These are phyloP conservation scores for Cryptococcus sp. DNA, from an alignment of 1,284 basidiomycete genomes.

Conservation along the genomic window DNA sequence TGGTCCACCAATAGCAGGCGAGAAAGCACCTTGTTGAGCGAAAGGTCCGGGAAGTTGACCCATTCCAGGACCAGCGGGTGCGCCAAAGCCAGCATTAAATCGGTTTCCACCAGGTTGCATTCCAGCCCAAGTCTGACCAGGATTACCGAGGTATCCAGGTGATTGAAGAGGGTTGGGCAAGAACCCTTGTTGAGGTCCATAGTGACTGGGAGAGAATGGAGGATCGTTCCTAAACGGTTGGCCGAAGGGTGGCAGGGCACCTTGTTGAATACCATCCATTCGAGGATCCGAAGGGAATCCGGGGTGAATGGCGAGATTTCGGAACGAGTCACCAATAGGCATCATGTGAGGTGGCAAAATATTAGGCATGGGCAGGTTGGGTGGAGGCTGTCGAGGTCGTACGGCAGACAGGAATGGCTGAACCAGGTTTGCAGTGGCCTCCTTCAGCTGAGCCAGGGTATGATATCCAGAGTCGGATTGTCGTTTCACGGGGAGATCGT, in stretches of 20 bases:
- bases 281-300: slow-evolving; percentile 10
- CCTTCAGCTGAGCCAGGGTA: slow-evolving; percentile 45
- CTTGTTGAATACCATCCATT: slow-evolving; percentile 3
- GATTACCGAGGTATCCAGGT: slow-evolving; percentile 8
- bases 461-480: slow-evolving; percentile 48
- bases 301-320: slow-evolving; percentile 23
- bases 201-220: slow-evolving; percentile 8
- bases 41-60: slow-evolving; percentile 12
- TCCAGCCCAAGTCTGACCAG: slow-evolving; percentile 10
- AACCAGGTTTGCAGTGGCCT: slow-evolving; percentile 39
- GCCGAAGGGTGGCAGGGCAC: slow-evolving; percentile 6
- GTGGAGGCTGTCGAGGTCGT: slow-evolving; percentile 36
- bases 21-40: slow-evolving; percentile 17
- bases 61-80: slow-evolving; percentile 21
- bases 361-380: slow-evolving; percentile 43
- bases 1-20: slow-evolving; percentile 18
- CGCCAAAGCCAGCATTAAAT: slow-evolving; percentile 1
- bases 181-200: not conserved
- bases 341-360: slow-evolving; percentile 16
- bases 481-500: slow-evolving; percentile 78
- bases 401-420: slow-evolving; percentile 44
- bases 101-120: slow-evolving; percentile 7
- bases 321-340: slow-evolving; percentile 26
- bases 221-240: slow-evolving; percentile 8
- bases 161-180: slow-evolving; percentile 1